Conservation (phyloP, 1,284 basidiomycete genomes). For the Acaromyces ingoldii region DNA sequence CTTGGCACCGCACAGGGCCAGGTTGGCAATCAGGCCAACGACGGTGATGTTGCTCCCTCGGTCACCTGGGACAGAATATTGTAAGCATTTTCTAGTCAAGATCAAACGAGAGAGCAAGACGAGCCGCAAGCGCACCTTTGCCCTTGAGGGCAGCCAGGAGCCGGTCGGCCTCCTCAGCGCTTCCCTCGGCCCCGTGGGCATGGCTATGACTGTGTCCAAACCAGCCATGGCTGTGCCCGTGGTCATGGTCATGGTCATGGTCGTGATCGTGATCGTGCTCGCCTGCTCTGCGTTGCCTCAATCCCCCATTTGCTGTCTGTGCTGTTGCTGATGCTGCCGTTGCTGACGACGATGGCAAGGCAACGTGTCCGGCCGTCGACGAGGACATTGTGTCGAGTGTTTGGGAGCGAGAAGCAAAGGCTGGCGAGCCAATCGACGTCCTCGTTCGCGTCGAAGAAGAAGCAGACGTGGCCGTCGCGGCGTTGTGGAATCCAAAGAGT, state of each 20-base stretch:
- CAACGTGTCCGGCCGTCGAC: conserved; percentile 15
- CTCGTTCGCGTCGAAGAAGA: conserved; percentile 13
- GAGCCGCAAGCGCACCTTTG: conserved; percentile 13
- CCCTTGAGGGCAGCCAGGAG: conserved; percentile 48
- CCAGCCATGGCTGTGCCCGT: conserved; percentile 12
- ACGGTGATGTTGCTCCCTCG: conserved; percentile 52
- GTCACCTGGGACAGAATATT: conserved; percentile 19
- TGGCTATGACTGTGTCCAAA: conserved; percentile 23
- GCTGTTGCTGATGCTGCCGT: conserved; percentile 14
- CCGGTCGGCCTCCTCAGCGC: conserved; percentile 48
- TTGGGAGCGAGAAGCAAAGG: too few species aligned
- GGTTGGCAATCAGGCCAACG: conserved; percentile 73
- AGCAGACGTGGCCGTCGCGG: conserved; percentile 17
- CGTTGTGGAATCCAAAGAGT: conserved; percentile 17
- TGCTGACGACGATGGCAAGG: conserved; percentile 13
- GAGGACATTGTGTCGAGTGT: conserved; percentile 14
- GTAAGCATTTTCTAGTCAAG: background rate
- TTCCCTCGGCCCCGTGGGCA: conserved; percentile 40
- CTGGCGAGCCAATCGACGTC: conserved; percentile 2
- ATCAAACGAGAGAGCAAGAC: background rate
- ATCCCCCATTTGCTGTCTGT: conserved; percentile 15
- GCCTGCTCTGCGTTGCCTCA: conserved; percentile 1
- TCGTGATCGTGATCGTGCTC: conserved; percentile 15
- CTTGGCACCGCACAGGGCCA: conserved; percentile 75
- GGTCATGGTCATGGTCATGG: conserved; percentile 1